Base-by-base conservation (phyloP, 345 rosid species). In the Moricandia arvensis region DNA sequence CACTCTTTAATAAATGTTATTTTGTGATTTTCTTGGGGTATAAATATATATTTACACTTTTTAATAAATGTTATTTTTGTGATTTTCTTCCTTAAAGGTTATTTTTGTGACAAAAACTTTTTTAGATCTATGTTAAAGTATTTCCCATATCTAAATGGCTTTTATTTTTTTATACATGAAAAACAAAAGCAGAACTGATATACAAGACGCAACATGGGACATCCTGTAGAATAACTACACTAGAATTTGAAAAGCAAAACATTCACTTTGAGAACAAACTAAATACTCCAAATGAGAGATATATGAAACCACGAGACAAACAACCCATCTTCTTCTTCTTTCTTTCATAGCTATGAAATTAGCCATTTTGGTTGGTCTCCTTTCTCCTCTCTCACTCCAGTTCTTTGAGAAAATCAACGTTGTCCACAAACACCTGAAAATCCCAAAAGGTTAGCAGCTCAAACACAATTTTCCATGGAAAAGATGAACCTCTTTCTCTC, bases 391-490 rank as follows among this genome's bases (percentile, higher is more conserved):
- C 84, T 90, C 90, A 91, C 81, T 94, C 98, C 78, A 94, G 67
- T 71, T 94, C 98, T 86, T 91, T 90, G 71, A 89, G 81, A 78
- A 94, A 90, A 62, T 91, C 97, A 31, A 90, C 85, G 68, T 90
- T 91, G 83, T 91, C 98, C 66, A 94, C 97, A 79, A 94, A 94
- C 58, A 94, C 97, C 96, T 91, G 87, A 1, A 58, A 57, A 55
- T 0, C 9, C 30, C 66, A 43, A 13, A 63, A 71, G 58, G 27
- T 59, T 30, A 51, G 27, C 47, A 26, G 29, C 72, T 53, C 76
- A 65, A 21, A 15, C 47, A 6, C 30, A 15, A 49, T n/a, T 49
- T 61, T 53, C 55, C 67, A 54, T 69, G 38, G 33, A 47, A 31
- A 2, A 26, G 64, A 47, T 29, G 73, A 51, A 71, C 51, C 51